Base-by-base conservation (phyloP, 2,329 filamentous ascomycete species). In the Penicillium frequentans region DNA sequence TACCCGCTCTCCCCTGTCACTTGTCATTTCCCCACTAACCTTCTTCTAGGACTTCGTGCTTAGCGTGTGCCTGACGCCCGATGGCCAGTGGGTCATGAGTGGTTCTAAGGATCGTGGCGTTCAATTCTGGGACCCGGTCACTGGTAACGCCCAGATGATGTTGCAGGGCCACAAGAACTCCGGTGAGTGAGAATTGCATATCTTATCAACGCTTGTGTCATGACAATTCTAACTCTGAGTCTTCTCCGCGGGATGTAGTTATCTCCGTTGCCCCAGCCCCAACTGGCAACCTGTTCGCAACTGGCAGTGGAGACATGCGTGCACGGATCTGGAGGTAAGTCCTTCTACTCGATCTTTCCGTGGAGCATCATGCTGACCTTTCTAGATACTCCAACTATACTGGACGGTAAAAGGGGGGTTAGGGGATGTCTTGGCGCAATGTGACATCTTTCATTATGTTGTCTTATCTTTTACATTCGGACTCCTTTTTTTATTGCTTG, bases 161-260 rank as follows among this genome's bases (percentile, higher is more conserved):
- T 84, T 99, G 60, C 95, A 98, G 76, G 95, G 95, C 26, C 95
- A 99, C 75, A 98, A 98, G 83, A 98, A 98, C 78, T 96, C 91
- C 11, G 85, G 85, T 87, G 75, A 68, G 82, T 77, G 26, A 3
- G n/a, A 29, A 5, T 43, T 42, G 16, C 16, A 6, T 11, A 9
- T 44, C 27, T 44, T 47, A 26, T 53, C n/a, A 5, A 19, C 16
- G 16, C 31, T 11, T 49, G 21, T 55, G 37, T 42, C 31, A 42
- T 24, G 39, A 44, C 6, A 4, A 7, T 54, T 29, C 44, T 48
- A 35, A 39, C 33, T 42, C 29, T 23, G 19, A 31, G 19, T 37
- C 9, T 47, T 61, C 39, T 57, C 54, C 58, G 57, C 49, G 43
- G 58, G 53, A 54, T 55, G 16, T 65, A 86, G 95, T 99, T 67